Percentiles rank a stretch among this genome's conserved stretches.
These are phyloP conservation scores for Blastomyces percursus DNA, from an alignment of 2,329 filamentous ascomycete genomes.

Conservation along the genomic window DNA sequence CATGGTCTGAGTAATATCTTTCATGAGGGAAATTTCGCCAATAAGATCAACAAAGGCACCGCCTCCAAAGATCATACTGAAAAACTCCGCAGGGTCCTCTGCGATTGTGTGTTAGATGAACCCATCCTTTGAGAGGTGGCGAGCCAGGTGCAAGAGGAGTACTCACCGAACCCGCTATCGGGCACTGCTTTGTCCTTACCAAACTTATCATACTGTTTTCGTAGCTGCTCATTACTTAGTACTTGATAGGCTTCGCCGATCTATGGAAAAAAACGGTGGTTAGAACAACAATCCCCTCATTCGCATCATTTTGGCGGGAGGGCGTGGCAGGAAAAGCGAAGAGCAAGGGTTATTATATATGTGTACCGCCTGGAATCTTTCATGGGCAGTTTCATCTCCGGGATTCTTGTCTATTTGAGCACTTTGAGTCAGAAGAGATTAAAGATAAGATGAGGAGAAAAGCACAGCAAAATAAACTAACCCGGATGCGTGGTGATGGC, in stretches of 20 bases:
- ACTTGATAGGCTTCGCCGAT: slow-evolving; percentile 64
- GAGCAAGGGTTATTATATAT: neutral
- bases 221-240: slow-evolving; percentile 73
- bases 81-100: slow-evolving; percentile 93
- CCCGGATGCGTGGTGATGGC: slow-evolving; percentile 89
- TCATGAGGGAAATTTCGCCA: slow-evolving; percentile 96
- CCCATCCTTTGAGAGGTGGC: neutral
- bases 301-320: neutral
- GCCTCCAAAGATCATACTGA: slow-evolving; percentile 94
- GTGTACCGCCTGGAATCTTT: slow-evolving; percentile 76
- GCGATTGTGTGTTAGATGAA: slow-evolving; percentile 8
- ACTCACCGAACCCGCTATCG: slow-evolving; percentile 69
- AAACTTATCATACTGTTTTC: slow-evolving; percentile 90
- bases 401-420: slow-evolving; percentile 76
- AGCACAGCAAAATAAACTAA: slow-evolving; percentile 28
- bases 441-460: neutral
- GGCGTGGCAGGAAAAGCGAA: neutral
- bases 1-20: slow-evolving; percentile 96
- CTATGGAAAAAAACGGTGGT: slow-evolving; percentile 23
- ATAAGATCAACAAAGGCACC: slow-evolving; percentile 95
- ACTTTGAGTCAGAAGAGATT: neutral
- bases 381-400: slow-evolving; percentile 84
- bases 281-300: neutral
- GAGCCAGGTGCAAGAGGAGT: neutral
- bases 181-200: slow-evolving; percentile 93